These are phyloP conservation scores for Paxillus involutus DNA, from an alignment of 768 basidiomycete genomes.

Conservation along the genomic window DNA sequence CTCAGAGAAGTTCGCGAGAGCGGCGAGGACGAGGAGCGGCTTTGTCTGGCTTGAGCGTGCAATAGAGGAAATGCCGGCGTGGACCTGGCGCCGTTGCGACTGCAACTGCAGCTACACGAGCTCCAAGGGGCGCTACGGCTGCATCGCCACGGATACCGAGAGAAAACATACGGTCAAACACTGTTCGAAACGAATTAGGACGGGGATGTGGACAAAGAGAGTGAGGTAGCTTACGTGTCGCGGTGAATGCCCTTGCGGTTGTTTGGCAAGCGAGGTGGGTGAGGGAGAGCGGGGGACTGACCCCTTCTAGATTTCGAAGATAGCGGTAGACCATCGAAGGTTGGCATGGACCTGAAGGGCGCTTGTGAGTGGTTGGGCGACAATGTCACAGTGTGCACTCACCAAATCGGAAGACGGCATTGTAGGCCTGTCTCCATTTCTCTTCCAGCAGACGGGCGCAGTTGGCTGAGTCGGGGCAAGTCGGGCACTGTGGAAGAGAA, in stretches of 20 bases:
- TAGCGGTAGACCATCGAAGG: slow-evolving; percentile 93
- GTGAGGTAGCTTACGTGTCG: slow-evolving; percentile 57
- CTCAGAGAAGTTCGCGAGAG: slow-evolving; percentile 37
- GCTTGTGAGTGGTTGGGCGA: neutral
- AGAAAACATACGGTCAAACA: slow-evolving; percentile 89
- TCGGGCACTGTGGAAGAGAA: slow-evolving; percentile 54
- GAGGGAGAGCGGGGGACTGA: slow-evolving; percentile 84
- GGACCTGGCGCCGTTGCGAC: slow-evolving; percentile 64
- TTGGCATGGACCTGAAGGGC: slow-evolving; percentile 67
- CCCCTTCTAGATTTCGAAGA: slow-evolving; percentile 85
- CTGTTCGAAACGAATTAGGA: slow-evolving; percentile 35
- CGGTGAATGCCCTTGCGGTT: slow-evolving; percentile 86
- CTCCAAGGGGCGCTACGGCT: slow-evolving; percentile 55
- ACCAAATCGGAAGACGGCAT: slow-evolving; percentile 87
- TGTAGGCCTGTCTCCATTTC: slow-evolving; percentile 90
- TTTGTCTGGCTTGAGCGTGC: slow-evolving; percentile 66
- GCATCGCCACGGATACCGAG: slow-evolving; percentile 76
- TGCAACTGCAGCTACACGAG: slow-evolving; percentile 63
- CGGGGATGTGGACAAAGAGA: neutral
- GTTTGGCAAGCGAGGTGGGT: slow-evolving; percentile 88
- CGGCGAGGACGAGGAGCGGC: slow-evolving; percentile 42
- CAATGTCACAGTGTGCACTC: neutral
- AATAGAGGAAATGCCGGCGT: slow-evolving; percentile 82
- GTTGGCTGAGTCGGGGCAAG: slow-evolving; percentile 75
- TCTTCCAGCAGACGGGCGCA: slow-evolving; percentile 90